Evolutionary conservation across 805 yeast species (phyloP).

Genomic region (Ogataea philodendri): DNA sequence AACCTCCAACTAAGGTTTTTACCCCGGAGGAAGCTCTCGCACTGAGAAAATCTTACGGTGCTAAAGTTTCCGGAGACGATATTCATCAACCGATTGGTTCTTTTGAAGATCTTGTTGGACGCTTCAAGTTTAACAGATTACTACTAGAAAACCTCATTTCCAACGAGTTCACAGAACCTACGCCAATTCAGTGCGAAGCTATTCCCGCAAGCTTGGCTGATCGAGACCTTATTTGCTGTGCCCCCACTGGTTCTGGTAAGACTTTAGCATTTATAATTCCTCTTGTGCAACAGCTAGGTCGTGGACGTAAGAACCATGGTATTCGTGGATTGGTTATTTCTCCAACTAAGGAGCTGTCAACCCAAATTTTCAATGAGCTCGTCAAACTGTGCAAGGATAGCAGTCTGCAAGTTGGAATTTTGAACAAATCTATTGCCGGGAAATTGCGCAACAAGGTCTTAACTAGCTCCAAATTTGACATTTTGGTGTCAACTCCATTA

Average conservation of each 20-base stretch:
- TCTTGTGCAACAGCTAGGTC: constrained; percentile 50
- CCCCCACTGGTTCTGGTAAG: constrained; percentile 98
- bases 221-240: constrained; percentile 87
- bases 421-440: constrained; percentile 69
- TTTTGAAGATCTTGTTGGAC: constrained; percentile 70
- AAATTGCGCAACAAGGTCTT: constrained; percentile 64
- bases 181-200: constrained; percentile 89
- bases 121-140: constrained; percentile 62
- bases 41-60: constrained; percentile 57
- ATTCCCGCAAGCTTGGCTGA: constrained; percentile 69
- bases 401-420: constrained; percentile 56
- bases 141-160: constrained; percentile 62
- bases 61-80: constrained; percentile 80
- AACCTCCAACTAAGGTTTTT: constrained; percentile 37
- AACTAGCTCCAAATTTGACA: constrained; percentile 64
- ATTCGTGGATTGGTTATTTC: constrained; percentile 78
- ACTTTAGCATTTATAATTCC: constrained; percentile 90
- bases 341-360: constrained; percentile 93
- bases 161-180: constrained; percentile 78
- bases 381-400: constrained; percentile 55
- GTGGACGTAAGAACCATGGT: constrained; percentile 40
- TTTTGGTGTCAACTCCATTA: constrained; percentile 84
- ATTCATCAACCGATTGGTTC: constrained; percentile 89
- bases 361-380: constrained; percentile 75
- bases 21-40: constrained; percentile 57